Evolutionary conservation across 2,329 filamentous ascomycete genomes (phyloP), one percentile per base, ranked within the genome.

Genomic region (Ambrosiella cleistominuta): DNA sequence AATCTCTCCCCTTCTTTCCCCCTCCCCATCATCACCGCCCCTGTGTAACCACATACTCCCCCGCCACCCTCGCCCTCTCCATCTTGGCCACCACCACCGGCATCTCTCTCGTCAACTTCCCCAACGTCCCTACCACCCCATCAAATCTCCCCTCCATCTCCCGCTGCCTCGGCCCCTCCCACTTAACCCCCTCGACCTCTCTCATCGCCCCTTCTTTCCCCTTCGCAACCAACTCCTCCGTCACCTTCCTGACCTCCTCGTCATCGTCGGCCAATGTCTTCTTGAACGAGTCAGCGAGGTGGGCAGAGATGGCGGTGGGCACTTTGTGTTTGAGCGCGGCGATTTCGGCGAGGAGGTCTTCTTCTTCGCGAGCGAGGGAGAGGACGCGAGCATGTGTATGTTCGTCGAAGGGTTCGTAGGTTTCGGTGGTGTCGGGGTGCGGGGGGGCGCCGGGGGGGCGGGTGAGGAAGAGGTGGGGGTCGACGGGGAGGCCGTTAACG

Each of bases 331-430:
- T 81, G n/a, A 81, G 71, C 37, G 71, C 69, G 7, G 81, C 80
- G 63, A 84, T 81, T 64, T 82, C 78, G 63, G 80, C 77, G 50
- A 83, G 75, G 2, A 84, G 73, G 64, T 79, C 79, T 65, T 83
- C 80, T 63, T 84, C 81, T 60, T 81, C 74, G 61, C 76, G 72
- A 61, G 78, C 74, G n/a, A 83, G 74, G 42, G 78, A 75, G 65
- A 80, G 78, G 63, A 82, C 77, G 63, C 74, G 75, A 61, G 74
- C 72, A 65, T 80, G 79, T 63, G 78, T 75, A 66, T 77, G 76
- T 2, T 71, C 68, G 70, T 83, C 78, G 64, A 82, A 82, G 38
- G 80, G 75, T 64, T 81, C 79, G 70, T 79, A 80, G 60, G 70
- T 68, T 50, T 72, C 70, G 35, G 72, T 68, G 3, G 69, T 68